phyloP scores from a whole-genome alignment of 257 asterid genomes.

The Eucommia ulmoides region DNA sequence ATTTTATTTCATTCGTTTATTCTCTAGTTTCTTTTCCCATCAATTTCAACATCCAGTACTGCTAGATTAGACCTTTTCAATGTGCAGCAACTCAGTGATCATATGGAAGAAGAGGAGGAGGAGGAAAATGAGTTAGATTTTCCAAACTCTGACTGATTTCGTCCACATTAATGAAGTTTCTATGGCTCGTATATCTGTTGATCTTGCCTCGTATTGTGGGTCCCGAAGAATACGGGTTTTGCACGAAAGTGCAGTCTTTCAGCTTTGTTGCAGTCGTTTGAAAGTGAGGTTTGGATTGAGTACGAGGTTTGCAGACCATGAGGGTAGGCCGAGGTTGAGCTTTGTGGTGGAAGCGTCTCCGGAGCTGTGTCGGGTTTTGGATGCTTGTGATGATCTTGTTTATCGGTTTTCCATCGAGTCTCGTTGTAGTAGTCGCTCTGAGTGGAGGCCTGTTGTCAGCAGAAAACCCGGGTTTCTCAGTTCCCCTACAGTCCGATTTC shows the following conservation, averaged over 20 bases:
- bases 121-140: constrained; percentile 48
- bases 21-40: no score
- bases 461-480: constrained; percentile 61
- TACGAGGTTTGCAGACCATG: constrained; percentile 41
- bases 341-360: constrained; percentile 66
- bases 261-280: constrained; percentile 39
- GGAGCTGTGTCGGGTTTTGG: constrained; percentile 44
- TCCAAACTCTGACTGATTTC: constrained; percentile 25
- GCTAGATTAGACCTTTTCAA: constrained; percentile 27
- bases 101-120: constrained; percentile 30
- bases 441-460: constrained; percentile 68
- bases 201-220: constrained; percentile 48
- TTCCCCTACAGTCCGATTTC: constrained; percentile 64
- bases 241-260: constrained; percentile 36
- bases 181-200: constrained; percentile 40
- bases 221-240: constrained; percentile 44
- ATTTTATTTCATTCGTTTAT: no score
- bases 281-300: constrained; percentile 78
- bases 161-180: constrained; percentile 35
- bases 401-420: constrained; percentile 41
- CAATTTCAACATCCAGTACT: constrained; percentile 14
- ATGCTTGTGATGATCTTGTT: constrained; percentile 46
- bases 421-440: constrained; percentile 55
- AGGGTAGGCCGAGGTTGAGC: constrained; percentile 64
- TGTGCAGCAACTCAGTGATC: constrained; percentile 24